Base-by-base conservation (phyloP, 179 eudicot genomes). In the Gypsophila paniculata region DNA sequence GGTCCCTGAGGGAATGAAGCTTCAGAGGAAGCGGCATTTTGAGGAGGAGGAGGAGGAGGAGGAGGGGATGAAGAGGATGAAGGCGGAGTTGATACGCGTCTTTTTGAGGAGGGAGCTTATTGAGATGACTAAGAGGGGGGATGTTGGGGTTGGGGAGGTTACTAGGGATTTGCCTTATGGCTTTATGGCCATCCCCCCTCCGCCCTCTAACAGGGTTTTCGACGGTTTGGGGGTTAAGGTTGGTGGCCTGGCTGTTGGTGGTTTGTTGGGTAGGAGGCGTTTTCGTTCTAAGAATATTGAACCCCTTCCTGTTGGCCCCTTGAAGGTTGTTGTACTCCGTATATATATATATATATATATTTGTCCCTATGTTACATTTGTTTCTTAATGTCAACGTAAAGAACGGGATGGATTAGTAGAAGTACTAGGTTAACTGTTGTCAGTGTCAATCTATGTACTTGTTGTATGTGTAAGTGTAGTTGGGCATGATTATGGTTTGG, bases 261-360 rank as follows among this genome's bases (percentile, higher is more conserved):
- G 71, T 68, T 54, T 76, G 38, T 46, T 79, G 0, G 79, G 70
- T 10, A 75, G 66, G 62, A 80, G 95, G 80, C 72, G 84, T 65
- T 92, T 90, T 74, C 83, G 99, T 39, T 95, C 97, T 0, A 90
- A 95, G 68, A 91, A 92, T 69, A 80, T 87, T 21, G 91, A 90
- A 72, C 90, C 90, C 2, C 66, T 86, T 48, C 96, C 95, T 8
- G 78, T 89, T 58, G 68, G 87, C 62, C 59, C 93, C 65, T 44
- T 85, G 84, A 89, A 95, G 99, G 99, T n/a, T n/a, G n/a, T n/a
- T n/a, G n/a, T n/a, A n/a, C n/a, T n/a, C n/a, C n/a, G n/a, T n/a
- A n/a, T n/a, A n/a, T n/a, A n/a, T n/a, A n/a, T n/a, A n/a, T n/a
- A n/a, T n/a, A n/a, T n/a, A n/a, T n/a, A n/a, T n/a, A n/a, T n/a